Evolutionary conservation across 305 asterid species (phyloP), one percentile per base, ranked within the genome.

Genomic region (Fraxinus latifolia): DNA sequence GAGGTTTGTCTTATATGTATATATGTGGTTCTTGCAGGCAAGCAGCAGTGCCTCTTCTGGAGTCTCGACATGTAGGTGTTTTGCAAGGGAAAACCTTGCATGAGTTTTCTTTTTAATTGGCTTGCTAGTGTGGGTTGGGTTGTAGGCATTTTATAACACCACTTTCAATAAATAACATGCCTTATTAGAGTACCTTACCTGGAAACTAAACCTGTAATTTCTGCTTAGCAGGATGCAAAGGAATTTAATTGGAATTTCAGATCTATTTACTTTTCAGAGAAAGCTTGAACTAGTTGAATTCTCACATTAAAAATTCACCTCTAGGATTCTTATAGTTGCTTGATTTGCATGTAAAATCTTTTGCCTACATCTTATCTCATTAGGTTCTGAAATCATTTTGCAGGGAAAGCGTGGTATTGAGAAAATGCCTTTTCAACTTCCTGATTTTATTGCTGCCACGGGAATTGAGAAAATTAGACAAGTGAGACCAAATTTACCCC

Each of bases 391-490:
- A 81, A 74, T 79, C 83, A 71, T 83, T 85, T 87, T 93, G 86
- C 97, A 96, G 98, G 99, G 98, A 79, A 94, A 96, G 89, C 94
- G 98, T 79, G 99, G 99, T 77, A 96, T 94, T 73, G 99, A 94
- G 89, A 96, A 96, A 81, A 94, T 88, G 83, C 97, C 99, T 36
- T 96, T 96, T 82, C 98, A 94, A 83, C 98, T 96, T 84, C 99
- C 99, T 36, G 98, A 96, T 86, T 96, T 96, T 76, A 96, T 94
- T 87, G 98, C 97, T 80, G 98, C 98, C 44, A 95, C 97, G 47
- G 98, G 98, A 86, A 95, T 95, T 65, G 98, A 95, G 91, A 93
- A 93, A 90, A 95, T 95, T 83, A 90, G 98, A 92, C 98, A 93
- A 85, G 98, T 93, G 81, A 89, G 96, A 80, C 65, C 79, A 36